phyloP scores from a whole-genome alignment of 2,329 filamentous ascomycete species.

The Parastagonospora avenae region DNA sequence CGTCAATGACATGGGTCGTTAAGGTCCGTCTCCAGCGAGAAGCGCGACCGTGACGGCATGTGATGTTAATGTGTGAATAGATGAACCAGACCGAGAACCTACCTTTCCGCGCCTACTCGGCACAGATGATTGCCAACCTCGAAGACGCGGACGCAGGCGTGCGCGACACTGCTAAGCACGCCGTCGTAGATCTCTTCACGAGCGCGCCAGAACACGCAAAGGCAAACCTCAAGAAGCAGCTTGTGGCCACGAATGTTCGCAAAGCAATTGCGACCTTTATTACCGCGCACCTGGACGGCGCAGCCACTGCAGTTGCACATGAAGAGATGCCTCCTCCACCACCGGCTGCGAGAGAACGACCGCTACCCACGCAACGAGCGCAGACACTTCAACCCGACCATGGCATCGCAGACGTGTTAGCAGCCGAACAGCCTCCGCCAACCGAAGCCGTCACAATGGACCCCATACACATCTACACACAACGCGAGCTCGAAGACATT shows the following conservation, averaged over 20 bases:
- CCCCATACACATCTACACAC: constrained; percentile 81
- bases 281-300: constrained; percentile 76
- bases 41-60: not conserved
- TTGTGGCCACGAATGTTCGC: constrained; percentile 82
- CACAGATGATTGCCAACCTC: constrained; percentile 79
- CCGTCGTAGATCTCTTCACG: constrained; percentile 81
- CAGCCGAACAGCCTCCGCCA: constrained; percentile 65
- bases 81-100: constrained; percentile 82
- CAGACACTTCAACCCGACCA: constrained; percentile 48
- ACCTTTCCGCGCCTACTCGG: constrained; percentile 82
- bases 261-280: constrained; percentile 85
- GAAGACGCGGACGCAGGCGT: constrained; percentile 91
- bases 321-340: constrained; percentile 27
- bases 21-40: constrained; percentile 58
- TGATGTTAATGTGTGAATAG: constrained; percentile 46
- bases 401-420: constrained; percentile 51
- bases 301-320: constrained; percentile 48
- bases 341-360: constrained; percentile 28
- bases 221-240: constrained; percentile 83
- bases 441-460: constrained; percentile 72
- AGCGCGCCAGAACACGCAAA: constrained; percentile 79
- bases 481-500: constrained; percentile 85
- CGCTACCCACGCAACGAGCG: constrained; percentile 39
- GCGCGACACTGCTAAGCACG: constrained; percentile 79
- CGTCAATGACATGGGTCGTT: constrained; percentile 82